Conservation (phyloP, 805 yeast genomes). For the Starmerella powellii region DNA sequence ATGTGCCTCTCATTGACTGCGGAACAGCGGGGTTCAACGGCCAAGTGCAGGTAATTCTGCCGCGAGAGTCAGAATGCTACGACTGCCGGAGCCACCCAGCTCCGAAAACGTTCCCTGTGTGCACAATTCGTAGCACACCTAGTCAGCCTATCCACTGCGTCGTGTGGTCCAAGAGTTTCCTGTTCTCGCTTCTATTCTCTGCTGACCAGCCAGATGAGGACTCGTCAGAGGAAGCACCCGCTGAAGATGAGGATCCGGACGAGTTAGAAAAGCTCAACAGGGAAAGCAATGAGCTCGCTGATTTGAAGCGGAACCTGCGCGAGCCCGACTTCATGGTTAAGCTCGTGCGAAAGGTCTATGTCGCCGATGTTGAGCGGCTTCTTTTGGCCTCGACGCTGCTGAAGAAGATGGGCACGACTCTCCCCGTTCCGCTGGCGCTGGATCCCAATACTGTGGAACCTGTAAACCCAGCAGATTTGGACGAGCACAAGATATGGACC, state of each 20-base stretch:
- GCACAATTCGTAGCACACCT: conserved; percentile 94
- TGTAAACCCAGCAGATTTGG: conserved; percentile 27
- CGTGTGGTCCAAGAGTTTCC: conserved; percentile 92
- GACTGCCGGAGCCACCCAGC: conserved; percentile 81
- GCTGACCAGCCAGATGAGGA: conserved; percentile 37
- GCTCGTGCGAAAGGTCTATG: conserved; percentile 40
- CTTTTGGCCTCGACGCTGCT: conserved; percentile 44
- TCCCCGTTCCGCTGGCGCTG: conserved; percentile 51
- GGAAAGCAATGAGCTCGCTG: conserved; percentile 31
- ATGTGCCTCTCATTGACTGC: conserved; percentile 72
- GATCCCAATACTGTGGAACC: conserved; percentile 19
- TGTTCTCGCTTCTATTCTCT: conserved; percentile 66
- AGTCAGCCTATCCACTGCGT: conserved; percentile 92
- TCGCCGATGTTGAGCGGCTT: conserved; percentile 67
- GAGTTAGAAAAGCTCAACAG: conserved; percentile 26
- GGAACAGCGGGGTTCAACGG: conserved; percentile 96
- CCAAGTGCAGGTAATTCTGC: conserved; percentile 82
- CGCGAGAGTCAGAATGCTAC: conserved; percentile 71
- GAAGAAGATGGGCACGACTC: conserved; percentile 60
- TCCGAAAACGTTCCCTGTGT: conserved; percentile 86
- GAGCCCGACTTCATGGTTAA: conserved; percentile 28
- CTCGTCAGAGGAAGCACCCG: conserved; percentile 52
- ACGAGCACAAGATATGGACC: conserved; percentile 44
- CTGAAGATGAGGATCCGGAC: conserved; percentile 40
- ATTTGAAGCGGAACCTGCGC: conserved; percentile 26